Evolutionary conservation across 2,329 filamentous ascomycete genomes (phyloP), one percentile per base, ranked within the genome.

Genomic region (Colletotrichum lupini): DNA sequence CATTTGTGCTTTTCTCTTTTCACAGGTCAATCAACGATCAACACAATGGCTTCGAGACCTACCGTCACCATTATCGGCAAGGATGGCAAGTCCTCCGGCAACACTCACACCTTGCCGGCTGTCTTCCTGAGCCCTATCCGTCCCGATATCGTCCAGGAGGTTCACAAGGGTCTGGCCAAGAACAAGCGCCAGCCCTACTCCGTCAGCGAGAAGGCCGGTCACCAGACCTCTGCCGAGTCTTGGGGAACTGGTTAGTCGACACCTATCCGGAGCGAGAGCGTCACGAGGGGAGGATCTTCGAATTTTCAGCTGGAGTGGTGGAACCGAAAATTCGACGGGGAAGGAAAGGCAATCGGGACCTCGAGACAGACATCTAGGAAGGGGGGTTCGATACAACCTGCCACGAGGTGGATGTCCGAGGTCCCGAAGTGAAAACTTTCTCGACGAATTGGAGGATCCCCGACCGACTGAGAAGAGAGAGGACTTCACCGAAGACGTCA

Each of bases 131-230:
- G 94, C 81, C 97, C 97, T 81, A 98, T 99, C 91, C 96, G 97
- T 87, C 94, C 95, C 83, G 97, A 99, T 89, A 98, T 99, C 86
- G 97, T 99, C 85, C 96, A 98, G 92, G 93, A 95, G 87, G 93
- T 98, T 83, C 97, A 99, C 93, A 97, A 95, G 83, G 97, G 97
- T 84, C 97, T 99, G 91, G 96, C 96, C 86, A 99, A 99, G 95
- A 99, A 99, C 93, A 98, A 97, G 93, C 94, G 97, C 87, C 97
- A 99, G 83, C 95, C 97, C 81, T 99, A 99, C 88, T 92, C 97
- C 83, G 97, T 99, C 91, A 98, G 95, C 93, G 96, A 98, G 94
- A 99, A 99, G 94, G 97, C 97, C 85, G 97, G 97, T 90, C 97
- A 99, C 90, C 97, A 99, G 91, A 99, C 97, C 85, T 98, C 95